Evolutionary conservation across 768 basidiomycete genomes (phyloP), one percentile per base, ranked within the genome.

Genomic region (Calocera viscosa): DNA sequence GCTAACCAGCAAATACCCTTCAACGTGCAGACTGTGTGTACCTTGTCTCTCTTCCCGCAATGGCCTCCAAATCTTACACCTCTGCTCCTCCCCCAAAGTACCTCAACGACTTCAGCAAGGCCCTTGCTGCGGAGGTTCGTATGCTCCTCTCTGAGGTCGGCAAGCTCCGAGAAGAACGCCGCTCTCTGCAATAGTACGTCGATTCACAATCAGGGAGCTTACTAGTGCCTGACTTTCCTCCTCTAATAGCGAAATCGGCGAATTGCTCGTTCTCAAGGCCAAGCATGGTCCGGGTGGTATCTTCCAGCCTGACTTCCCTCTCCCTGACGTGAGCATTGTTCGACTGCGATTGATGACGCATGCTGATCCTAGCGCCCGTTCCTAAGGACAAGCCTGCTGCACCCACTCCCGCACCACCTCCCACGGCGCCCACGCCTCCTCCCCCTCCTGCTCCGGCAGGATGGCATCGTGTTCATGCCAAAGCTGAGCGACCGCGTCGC

Each of bases 251-350:
- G 89, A 91, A 79, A 80, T 93, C 66, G 90, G 88, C 30, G 83
- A 80, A 67, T 78, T 93, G 28, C 75, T 92, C 68, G 79, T 80
- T 70, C 80, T 87, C 80, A 85, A 84, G 74, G 81, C 88, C 41
- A 88, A 88, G 73, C 89, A 90, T 70, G 86, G 86, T 3, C 85
- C 89, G n/a, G 90, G 89, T 66, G 91, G 91, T 64, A 87, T 90
- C 74, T 93, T 88, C 72, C 87, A 91, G 72, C 82, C 86, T 8
- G 85, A 89, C 77, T 28, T 49, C 68, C 68, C 60, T 68, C 67
- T 43, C n/a, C 64, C 64, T 60, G 64, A 22, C 34, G 28, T 43
- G n/a, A n/a, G 19, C 47, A 17, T 41, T 41, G 49, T 34, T 28
- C n/a, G 19, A 53, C 30, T 38, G 53, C 39, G 65, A 64, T 5